These are phyloP conservation scores for Phaffomyces antillensis DNA, from an alignment of 805 yeast species.

Conservation along the genomic window DNA sequence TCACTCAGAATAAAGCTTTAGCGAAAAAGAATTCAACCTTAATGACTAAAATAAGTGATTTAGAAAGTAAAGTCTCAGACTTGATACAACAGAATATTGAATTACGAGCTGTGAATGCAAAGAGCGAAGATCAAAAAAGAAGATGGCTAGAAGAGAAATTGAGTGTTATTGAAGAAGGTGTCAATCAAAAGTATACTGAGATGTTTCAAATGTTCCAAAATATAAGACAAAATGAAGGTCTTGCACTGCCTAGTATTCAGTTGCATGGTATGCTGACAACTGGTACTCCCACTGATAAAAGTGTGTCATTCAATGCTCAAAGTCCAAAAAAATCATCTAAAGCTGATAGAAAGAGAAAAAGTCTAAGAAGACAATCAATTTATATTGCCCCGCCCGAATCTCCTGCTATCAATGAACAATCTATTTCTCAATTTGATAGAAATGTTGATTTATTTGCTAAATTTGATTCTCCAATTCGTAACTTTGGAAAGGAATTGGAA, in stretches of 20 bases:
- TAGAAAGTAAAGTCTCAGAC: constrained; percentile 45
- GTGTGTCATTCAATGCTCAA: constrained; percentile 21
- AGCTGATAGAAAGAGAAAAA: constrained; percentile 29
- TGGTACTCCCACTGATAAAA: constrained; percentile 13
- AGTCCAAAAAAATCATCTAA: constrained; percentile 17
- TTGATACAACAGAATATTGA: constrained; percentile 43
- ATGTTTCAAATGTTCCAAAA: constrained; percentile 35
- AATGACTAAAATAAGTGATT: constrained; percentile 40
- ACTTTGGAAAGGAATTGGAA: no score
- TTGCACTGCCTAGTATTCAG: constrained; percentile 17
- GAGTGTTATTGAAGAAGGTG: constrained; percentile 32
- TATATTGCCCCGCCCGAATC: constrained; percentile 25
- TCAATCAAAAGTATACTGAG: constrained; percentile 37
- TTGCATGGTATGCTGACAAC: constrained; percentile 1
- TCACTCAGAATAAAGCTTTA: constrained; percentile 42
- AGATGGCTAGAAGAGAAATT: constrained; percentile 32
- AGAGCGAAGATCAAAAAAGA: constrained; percentile 25
- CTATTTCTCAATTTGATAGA: constrained; percentile 4
- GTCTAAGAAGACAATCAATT: constrained; percentile 35
- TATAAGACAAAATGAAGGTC: constrained; percentile 35
- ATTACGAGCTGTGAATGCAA: constrained; percentile 30
- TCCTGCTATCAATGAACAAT: constrained; percentile 2
- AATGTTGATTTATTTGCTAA: constrained; percentile 1
- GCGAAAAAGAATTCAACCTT: constrained; percentile 53
- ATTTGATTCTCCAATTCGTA: background rate